phyloP scores from a whole-genome alignment of 2,329 filamentous ascomycete genomes.

The Alternaria gaisen region DNA sequence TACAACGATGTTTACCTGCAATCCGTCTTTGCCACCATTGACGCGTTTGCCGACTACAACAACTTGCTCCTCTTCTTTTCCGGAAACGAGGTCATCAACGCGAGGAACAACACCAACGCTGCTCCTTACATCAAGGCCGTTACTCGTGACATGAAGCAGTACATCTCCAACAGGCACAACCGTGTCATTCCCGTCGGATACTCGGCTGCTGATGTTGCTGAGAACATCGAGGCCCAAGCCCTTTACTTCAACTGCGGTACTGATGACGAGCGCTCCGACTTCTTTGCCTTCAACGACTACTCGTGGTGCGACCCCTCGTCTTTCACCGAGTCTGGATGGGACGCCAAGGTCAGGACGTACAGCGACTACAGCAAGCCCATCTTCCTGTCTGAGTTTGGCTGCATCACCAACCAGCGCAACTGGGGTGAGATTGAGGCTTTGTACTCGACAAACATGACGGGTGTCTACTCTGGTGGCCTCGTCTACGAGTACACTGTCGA shows the following conservation, averaged over 20 bases:
- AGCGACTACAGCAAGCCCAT: constrained; percentile 57
- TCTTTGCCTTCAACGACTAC: constrained; percentile 91
- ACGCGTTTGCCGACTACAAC: constrained; percentile 81
- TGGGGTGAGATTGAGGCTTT: constrained; percentile 82
- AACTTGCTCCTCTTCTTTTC: constrained; percentile 88
- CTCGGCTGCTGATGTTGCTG: constrained; percentile 83
- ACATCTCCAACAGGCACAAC: constrained; percentile 73
- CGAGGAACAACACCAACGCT: constrained; percentile 68
- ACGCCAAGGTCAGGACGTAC: constrained; percentile 56
- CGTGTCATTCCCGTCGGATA: constrained; percentile 80
- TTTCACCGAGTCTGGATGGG: constrained; percentile 79
- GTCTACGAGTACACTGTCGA: constrained; percentile 89
- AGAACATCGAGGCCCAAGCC: constrained; percentile 86
- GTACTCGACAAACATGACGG: constrained; percentile 83
- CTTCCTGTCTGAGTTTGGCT: constrained; percentile 95
- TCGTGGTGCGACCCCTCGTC: constrained; percentile 71
- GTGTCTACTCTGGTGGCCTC: constrained; percentile 92
- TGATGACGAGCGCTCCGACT: constrained; percentile 85
- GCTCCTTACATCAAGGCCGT: constrained; percentile 77
- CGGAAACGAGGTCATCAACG: constrained; percentile 80
- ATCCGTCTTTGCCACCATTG: constrained; percentile 79
- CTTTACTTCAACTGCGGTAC: constrained; percentile 93
- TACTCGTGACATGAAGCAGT: constrained; percentile 82
- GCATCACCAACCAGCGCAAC: constrained; percentile 79
- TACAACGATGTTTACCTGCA: constrained; percentile 91